Evolutionary conservation across 2,329 filamentous ascomycete species (phyloP).

Genomic region (Clonostachys sp.): DNA sequence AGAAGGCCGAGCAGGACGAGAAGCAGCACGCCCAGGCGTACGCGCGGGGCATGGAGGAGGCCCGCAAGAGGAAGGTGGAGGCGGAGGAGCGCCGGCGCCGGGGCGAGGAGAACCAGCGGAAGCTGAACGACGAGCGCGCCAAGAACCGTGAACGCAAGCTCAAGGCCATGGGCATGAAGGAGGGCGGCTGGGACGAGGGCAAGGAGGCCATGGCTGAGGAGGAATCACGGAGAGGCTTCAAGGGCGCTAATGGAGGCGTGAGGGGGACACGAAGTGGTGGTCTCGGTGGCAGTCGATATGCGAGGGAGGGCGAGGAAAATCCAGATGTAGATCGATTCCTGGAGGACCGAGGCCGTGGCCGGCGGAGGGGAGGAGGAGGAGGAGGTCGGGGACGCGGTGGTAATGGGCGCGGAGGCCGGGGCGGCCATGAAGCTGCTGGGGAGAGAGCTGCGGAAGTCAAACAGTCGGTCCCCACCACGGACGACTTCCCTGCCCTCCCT

Average conservation of each 20-base stretch:
- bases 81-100: slow-evolving; percentile 46
- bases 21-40: slow-evolving; percentile 49
- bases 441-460: slow-evolving; percentile 8
- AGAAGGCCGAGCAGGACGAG: slow-evolving; percentile 53
- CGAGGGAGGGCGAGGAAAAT: slow-evolving; percentile 21
- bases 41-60: slow-evolving; percentile 51
- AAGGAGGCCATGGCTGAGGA: slow-evolving; percentile 41
- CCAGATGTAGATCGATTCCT: slow-evolving; percentile 28
- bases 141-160: slow-evolving; percentile 58
- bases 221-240: slow-evolving; percentile 32
- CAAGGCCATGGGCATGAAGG: slow-evolving; percentile 49
- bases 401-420: slow-evolving; percentile 24
- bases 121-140: slow-evolving; percentile 54
- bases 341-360: slow-evolving; percentile 24
- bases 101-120: slow-evolving; percentile 46
- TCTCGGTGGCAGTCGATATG: slow-evolving; percentile 38
- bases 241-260: slow-evolving; percentile 33
- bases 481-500: slow-evolving; percentile 30
- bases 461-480: slow-evolving; percentile 17
- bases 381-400: slow-evolving; percentile 24
- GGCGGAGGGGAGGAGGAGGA: slow-evolving; percentile 23
- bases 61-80: slow-evolving; percentile 42
- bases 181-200: slow-evolving; percentile 55
- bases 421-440: slow-evolving; percentile 14
- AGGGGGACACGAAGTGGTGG: slow-evolving; percentile 31